Base-by-base conservation (phyloP, 179 eudicot species). In the Heliamphora pulchella region DNA sequence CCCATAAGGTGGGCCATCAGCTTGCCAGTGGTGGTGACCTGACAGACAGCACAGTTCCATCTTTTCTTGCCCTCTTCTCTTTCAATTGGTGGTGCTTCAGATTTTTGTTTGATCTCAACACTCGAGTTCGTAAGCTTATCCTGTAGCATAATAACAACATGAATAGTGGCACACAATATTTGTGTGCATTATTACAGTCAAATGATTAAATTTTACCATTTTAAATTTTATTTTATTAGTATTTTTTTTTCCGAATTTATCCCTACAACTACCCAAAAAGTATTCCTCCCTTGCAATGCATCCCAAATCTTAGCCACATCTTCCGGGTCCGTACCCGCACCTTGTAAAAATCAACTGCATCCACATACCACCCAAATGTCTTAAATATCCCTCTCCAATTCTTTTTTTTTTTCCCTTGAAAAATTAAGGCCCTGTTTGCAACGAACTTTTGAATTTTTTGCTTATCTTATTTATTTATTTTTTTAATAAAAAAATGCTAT, bases 281-380 rank as follows among this genome's bases (percentile, higher is more conserved):
- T 93, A 46, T 69, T 82, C 22, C 99, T 98, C 47, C 75, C 79
- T 78, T 74, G 85, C 83, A 96, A 82, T 3, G 97, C 80, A 58
- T 90, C 99, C 82, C 98, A 84, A 43, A 96, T 91, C 87, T 91
- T 94, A 8, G 90, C 94, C 87, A 96, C 87, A 72, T 96, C 99
- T 72, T 89, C 91, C 2, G 99, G 87, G 79, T 96, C 91, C 4
- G 99, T 96, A 31, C 88, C 97, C 71, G 89, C 81, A 53, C 98
- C 99, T 81, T 96, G 99, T 65, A 96, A 78, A 84, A 96, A 96
- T 11, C 99, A 97, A 68, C 99, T 96, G 90, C 31, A 59, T 77
- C 78, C 71, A 62, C 31, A 71, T 17, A 69, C 41, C 15, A 8
- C 17, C 3, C 43, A 41, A 54, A 53, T 18, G 13, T 54, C 64